Evolutionary conservation across 2,329 filamentous ascomycete genomes (phyloP).

Genomic region (Dactylella cylindrospora): DNA sequence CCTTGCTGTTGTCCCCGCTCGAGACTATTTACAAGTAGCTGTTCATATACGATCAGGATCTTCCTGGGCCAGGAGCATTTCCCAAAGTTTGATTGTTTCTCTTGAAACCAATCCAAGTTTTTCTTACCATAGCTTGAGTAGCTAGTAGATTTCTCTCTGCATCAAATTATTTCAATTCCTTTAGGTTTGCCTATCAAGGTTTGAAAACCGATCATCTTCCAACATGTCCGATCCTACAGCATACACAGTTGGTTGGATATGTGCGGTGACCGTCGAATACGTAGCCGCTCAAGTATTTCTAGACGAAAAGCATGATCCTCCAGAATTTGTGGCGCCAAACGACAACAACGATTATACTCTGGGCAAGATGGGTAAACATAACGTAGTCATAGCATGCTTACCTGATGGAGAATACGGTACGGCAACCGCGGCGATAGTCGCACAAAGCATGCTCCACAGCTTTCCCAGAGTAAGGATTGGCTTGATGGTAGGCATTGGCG

Average conservation of each 20-base stretch:
- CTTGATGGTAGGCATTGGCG: slow-evolving; percentile 49
- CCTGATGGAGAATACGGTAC: slow-evolving; percentile 50
- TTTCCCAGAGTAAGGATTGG: slow-evolving; percentile 50
- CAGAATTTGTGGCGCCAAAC: slow-evolving; percentile 39
- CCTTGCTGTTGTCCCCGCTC: too few relatives aligned
- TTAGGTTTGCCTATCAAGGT: too few relatives aligned
- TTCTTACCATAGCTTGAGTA: too few relatives aligned
- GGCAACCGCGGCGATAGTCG: slow-evolving; percentile 50
- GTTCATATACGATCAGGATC: too few relatives aligned
- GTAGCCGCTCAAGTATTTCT: slow-evolving; percentile 53
- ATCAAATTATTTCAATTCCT: too few relatives aligned
- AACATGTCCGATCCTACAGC: too few relatives aligned
- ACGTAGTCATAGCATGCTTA: slow-evolving; percentile 50
- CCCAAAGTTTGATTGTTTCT: too few relatives aligned
- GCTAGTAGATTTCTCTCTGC: too few relatives aligned
- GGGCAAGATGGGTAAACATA: slow-evolving; percentile 50
- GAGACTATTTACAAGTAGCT: too few relatives aligned
- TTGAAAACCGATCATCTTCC: too few relatives aligned
- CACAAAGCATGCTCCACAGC: slow-evolving; percentile 49
- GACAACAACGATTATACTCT: slow-evolving; percentile 50
- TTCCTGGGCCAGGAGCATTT: too few relatives aligned
- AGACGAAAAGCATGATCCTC: slow-evolving; percentile 52
- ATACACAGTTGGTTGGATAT: slow-evolving; percentile 57
- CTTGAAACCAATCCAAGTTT: too few relatives aligned
- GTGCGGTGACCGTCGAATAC: slow-evolving; percentile 52